These are phyloP conservation scores for Zygoascus tannicola DNA, from an alignment of 805 yeast genomes.

Conservation along the genomic window DNA sequence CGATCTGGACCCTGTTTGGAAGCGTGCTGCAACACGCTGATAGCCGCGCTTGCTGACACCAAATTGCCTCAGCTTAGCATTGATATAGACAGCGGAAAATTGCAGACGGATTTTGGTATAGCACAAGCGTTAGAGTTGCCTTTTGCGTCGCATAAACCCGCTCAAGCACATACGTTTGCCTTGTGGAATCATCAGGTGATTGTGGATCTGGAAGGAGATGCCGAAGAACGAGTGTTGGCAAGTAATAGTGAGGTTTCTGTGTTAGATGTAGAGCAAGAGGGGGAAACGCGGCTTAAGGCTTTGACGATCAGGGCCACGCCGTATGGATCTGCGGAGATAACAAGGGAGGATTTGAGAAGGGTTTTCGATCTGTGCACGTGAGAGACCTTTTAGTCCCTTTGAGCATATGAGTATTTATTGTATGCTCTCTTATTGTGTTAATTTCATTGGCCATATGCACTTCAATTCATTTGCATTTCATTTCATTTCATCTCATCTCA, in stretches of 20 bases:
- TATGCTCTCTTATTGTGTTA: too few species aligned
- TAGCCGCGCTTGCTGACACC: slow-evolving; percentile 51
- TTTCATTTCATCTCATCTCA: too few species aligned
- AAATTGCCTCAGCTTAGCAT: slow-evolving; percentile 59
- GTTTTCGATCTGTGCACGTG: too few species aligned
- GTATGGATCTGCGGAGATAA: not conserved
- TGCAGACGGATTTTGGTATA: slow-evolving; percentile 42
- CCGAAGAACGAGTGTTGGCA: slow-evolving; percentile 46
- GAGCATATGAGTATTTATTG: too few species aligned
- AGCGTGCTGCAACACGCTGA: slow-evolving; percentile 57
- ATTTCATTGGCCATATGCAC: too few species aligned
- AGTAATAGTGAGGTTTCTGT: slow-evolving; percentile 30
- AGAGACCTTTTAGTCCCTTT: too few species aligned
- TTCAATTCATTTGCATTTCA: too few species aligned
- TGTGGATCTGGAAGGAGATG: slow-evolving; percentile 76
- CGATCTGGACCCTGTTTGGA: slow-evolving; percentile 79
- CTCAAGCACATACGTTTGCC: not conserved
- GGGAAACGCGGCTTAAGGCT: slow-evolving; percentile 14
- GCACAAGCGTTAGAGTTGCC: slow-evolving; percentile 29
- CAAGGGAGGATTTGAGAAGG: not conserved
- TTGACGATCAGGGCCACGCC: slow-evolving; percentile 7
- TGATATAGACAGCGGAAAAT: slow-evolving; percentile 44
- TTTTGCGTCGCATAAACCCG: slow-evolving; percentile 24
- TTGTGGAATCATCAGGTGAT: slow-evolving; percentile 29
- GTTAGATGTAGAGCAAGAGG: slow-evolving; percentile 35